Percentiles rank a stretch among this genome's conserved stretches.
phyloP scores from a whole-genome alignment of 768 basidiomycete species.

The Leccinum barrowsii region DNA sequence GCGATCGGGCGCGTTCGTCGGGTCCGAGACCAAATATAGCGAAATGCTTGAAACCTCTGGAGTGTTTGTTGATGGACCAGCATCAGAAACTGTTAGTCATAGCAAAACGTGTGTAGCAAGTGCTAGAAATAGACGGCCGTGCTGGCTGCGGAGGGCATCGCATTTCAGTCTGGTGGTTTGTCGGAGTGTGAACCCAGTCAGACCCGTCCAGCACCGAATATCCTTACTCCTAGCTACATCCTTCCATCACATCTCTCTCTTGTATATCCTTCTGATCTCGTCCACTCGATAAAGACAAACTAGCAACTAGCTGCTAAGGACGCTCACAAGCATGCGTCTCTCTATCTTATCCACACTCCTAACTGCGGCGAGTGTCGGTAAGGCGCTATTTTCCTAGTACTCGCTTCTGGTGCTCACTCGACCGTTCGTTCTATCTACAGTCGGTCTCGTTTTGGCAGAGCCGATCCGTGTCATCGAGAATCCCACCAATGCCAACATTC shows the following conservation, averaged over 20 bases:
- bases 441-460: slow-evolving; percentile 41
- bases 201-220: slow-evolving; percentile 1
- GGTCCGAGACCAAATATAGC: slow-evolving; percentile 2
- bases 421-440: slow-evolving; percentile 10
- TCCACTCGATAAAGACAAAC: background rate
- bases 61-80: too few species aligned
- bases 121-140: background rate
- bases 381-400: slow-evolving; percentile 5
- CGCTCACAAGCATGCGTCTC: slow-evolving; percentile 33
- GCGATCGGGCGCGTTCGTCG: background rate
- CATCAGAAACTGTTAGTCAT: slow-evolving; percentile 2
- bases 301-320: background rate
- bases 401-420: background rate
- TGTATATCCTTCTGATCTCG: slow-evolving; percentile 1
- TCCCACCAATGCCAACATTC: slow-evolving; percentile 33
- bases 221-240: background rate
- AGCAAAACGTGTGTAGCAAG: background rate
- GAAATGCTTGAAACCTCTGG: background rate
- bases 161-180: background rate
- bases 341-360: slow-evolving; percentile 35
- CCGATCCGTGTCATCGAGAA: slow-evolving; percentile 47
- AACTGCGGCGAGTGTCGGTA: slow-evolving; percentile 35
- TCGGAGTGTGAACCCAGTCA: slow-evolving; percentile 24
- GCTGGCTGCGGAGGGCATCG: background rate
- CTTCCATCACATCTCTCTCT: background rate